phyloP scores from a whole-genome alignment of 2,329 filamentous ascomycete genomes.

The Fusarium bulbicola region DNA sequence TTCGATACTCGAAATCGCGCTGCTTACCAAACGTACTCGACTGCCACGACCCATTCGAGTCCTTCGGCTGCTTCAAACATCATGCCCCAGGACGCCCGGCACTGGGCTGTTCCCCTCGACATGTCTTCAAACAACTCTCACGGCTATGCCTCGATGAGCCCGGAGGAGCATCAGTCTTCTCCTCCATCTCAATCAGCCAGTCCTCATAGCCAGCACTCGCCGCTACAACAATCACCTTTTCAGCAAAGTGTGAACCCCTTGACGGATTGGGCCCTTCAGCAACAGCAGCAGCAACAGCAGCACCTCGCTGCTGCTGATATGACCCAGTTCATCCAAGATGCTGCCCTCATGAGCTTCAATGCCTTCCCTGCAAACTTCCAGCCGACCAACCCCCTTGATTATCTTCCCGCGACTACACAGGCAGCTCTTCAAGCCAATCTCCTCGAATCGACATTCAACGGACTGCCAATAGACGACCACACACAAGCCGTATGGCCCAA shows the following conservation, averaged over 20 bases:
- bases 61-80: constrained; percentile 47
- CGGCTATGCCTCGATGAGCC: constrained; percentile 59
- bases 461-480: constrained; percentile 65
- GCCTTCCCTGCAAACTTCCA: constrained; percentile 62
- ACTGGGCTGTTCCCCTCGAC: constrained; percentile 64
- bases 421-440: constrained; percentile 69
- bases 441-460: constrained; percentile 70
- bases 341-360: constrained; percentile 64
- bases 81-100: constrained; percentile 48
- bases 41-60: constrained; percentile 45
- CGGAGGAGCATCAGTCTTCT: constrained; percentile 60
- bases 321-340: constrained; percentile 65
- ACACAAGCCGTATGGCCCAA: constrained; percentile 66
- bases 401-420: constrained; percentile 70
- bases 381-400: constrained; percentile 66
- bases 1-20: constrained; percentile 67
- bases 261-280: constrained; percentile 70
- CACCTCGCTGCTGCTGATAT: constrained; percentile 57
- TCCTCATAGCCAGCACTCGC: constrained; percentile 60
- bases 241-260: constrained; percentile 61
- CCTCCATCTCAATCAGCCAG: constrained; percentile 62
- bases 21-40: constrained; percentile 48
- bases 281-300: constrained; percentile 54
- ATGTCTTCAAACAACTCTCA: constrained; percentile 56
- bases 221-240: constrained; percentile 64